Base-by-base conservation (phyloP, 2,329 filamentous ascomycete species). In the Fusarium setosum region DNA sequence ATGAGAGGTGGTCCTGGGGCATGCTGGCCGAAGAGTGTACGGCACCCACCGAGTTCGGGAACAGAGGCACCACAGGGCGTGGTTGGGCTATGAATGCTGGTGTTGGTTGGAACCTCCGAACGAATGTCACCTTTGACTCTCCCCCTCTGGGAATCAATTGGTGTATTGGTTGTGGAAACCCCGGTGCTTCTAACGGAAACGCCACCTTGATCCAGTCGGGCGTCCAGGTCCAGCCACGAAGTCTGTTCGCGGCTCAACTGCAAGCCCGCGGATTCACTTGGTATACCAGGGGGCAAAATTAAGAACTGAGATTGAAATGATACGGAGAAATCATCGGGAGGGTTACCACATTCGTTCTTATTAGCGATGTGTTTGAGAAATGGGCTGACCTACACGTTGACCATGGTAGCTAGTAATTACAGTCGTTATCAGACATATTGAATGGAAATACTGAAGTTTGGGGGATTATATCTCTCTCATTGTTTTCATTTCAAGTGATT, bases 71-170 rank as follows among this genome's bases (percentile, higher is more conserved):
- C 18, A 52, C 26, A 8, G 44, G 44, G 12, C 18, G 56, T 1
- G 62, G 62, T 8, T 65, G 62, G 62, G 32, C 51, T 4, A 56
- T 65, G 10, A 65, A 65, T 40, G 62, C 29, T 2, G 62, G 51
- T 1, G 62, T 65, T 10, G 62, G 44, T 1, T 65, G 62, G 59
- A 65, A 63, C 23, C 21, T 55, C 3, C 18, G 37, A 6, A 55
- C 31, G 12, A 20, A 50, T 3, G 38, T 41, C 15, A 26, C 6
- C 3, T 32, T 65, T 15, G 18, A 63, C 42, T 56, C 49, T 3
- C 51, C 62, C 6, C 62, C 62, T 0, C 55, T 65, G 8, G 62
- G 62, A 1, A n/a, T 65, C 3, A 65, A 65, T 26, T 65, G 62
- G 62, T 56, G 48, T 9, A 26, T 65, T 5, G 59, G 61, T 2